Conservation (phyloP, 1,284 basidiomycete genomes). For the Sporisorium graminicola region DNA sequence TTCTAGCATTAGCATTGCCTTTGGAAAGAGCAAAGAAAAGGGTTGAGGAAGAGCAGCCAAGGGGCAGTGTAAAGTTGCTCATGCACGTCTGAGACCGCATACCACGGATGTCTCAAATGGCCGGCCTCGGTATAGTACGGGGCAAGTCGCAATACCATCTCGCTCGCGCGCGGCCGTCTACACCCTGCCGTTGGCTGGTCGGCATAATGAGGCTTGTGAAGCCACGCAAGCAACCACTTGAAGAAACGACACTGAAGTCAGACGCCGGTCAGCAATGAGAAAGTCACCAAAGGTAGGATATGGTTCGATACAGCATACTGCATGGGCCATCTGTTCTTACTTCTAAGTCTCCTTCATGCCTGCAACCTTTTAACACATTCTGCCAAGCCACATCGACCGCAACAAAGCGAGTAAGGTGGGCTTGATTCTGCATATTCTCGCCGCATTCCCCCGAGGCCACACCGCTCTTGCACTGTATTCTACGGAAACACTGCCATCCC, state of each 20-base stretch:
- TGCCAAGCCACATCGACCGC: conserved; percentile 5
- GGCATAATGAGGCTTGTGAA: too few species aligned
- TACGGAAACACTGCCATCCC: background rate
- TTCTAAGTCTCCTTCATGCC: conserved; percentile 8
- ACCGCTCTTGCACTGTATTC: background rate
- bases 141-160: background rate
- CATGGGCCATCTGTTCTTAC: background rate
- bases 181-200: too few species aligned
- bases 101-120: conserved; percentile 44
- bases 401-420: background rate
- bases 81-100: conserved; percentile 41
- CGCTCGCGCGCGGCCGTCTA: too few species aligned
- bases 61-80: background rate
- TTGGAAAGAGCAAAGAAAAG: background rate
- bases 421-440: background rate
- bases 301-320: background rate
- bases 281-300: background rate
- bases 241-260: background rate
- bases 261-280: background rate
- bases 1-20: background rate
- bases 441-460: background rate
- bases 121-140: conserved; percentile 1
- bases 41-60: too few species aligned
- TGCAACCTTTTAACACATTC: background rate
- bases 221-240: too few species aligned